Evolutionary conservation across 768 basidiomycete species (phyloP), one percentile per base, ranked within the genome.

Genomic region (Bullera alba): DNA sequence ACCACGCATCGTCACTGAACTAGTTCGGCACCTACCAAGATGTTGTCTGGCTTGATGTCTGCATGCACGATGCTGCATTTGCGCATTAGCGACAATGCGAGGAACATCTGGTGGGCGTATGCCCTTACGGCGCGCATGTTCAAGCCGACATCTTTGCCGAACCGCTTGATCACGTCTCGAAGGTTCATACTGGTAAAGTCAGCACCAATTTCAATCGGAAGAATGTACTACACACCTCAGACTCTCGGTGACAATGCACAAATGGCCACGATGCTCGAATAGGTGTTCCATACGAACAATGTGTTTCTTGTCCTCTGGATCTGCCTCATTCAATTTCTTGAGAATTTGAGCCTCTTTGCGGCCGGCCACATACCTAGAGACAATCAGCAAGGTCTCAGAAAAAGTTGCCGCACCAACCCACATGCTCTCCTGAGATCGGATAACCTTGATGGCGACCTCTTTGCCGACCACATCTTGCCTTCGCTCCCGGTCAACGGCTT

Each of bases 41-140:
- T 93, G 69, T 97, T 97, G 71, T 97, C 95, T 17, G 95, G 95
- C 73, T 97, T 97, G 70, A 99, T 87, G 68, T 99, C 95, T 5
- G 95, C 95, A 64, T 99, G 95, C 81, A 96, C 95, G 52, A 97
- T 82, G 58, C 86, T 89, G 52, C 83, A 80, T 75, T 96, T 96
- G 58, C 82, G 81, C 67, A 97, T 76, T 48, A 92, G 76, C 58
- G 85, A 81, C 56, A 97, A 72, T 16, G 88, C 80, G 46, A 96
- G 79, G 74, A 97, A 92, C 46, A 99, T 82, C 67, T 99, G 95
- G 60, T 93, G 88, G 26, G 95, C 84, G 69, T 99, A 99, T n/a
- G 92, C 91, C 59, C 93, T 82, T n/a, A 99, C 95, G 43, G 95
- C 95, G 60, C 84, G 82, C 63, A 97, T 85, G 64, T 96, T 95